A percentile compares a stretch with the other conserved stretches of the same genome.
Evolutionary conservation across 2,329 filamentous ascomycete genomes (phyloP).

Genomic region (Pseudopyricularia javanii): DNA sequence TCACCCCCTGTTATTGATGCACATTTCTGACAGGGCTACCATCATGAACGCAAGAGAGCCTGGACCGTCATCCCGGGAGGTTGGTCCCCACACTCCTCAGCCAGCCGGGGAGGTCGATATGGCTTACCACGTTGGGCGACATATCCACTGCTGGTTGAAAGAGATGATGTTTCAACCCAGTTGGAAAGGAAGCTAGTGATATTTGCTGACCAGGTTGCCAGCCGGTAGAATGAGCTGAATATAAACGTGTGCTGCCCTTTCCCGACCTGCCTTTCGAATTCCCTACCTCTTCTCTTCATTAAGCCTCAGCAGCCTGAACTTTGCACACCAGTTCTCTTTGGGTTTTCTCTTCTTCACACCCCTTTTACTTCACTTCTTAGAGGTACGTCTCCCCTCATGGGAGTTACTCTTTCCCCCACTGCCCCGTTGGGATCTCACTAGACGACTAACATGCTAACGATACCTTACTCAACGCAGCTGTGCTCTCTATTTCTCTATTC

Average conservation of each 20-base stretch:
- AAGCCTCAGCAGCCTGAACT: background rate
- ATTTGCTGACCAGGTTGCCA: background rate
- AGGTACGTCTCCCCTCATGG: background rate
- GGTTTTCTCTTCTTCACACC: background rate
- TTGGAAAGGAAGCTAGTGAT: background rate
- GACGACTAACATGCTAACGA: background rate
- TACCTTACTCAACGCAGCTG: background rate
- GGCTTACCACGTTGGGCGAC: too few species aligned
- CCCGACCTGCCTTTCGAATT: background rate
- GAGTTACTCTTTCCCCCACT: background rate
- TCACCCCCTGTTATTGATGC: too few species aligned
- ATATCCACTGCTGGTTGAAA: too few species aligned
- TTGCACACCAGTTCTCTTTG: background rate
- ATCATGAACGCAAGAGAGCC: too few species aligned
- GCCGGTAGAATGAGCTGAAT: background rate
- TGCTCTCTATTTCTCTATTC: background rate
- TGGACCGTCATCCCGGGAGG: too few species aligned
- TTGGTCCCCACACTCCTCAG: too few species aligned
- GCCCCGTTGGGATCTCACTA: background rate
- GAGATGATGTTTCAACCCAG: background rate
- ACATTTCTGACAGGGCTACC: too few species aligned
- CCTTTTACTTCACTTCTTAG: background rate
- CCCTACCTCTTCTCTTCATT: background rate
- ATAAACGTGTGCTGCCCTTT: background rate
- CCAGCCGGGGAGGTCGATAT: too few species aligned